Base-by-base conservation (phyloP, 2,329 filamentous ascomycete species). In the Pleoardoris graminearum region DNA sequence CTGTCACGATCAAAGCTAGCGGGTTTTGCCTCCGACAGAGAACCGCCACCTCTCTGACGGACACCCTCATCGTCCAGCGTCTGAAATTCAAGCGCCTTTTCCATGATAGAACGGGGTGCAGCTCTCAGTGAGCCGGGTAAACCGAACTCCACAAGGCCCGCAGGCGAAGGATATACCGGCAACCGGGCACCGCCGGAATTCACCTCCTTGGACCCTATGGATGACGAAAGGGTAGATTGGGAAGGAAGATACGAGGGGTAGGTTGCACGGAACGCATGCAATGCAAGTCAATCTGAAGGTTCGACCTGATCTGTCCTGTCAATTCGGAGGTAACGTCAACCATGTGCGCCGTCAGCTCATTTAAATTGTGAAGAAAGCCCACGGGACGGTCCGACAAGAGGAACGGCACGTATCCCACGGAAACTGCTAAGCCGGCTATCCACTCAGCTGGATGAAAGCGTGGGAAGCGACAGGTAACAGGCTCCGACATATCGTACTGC, bases 261-360 rank as follows among this genome's bases (percentile, higher is more conserved):
- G 39, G 68, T 71, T 57, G 60, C 61, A 71, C 67, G 63, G 58
- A 53, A 60, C 61, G 60, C 62, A 69, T 67, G 63, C 60, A 67
- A 69, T 69, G 66, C 66, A 68, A 65, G 62, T 62, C 60, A 66
- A 65, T 65, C 65, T 65, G 54, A 59, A 66, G 65, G 63, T 66
- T 61, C 69, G 67, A 65, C 57, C 36, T 60, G 53, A 66, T 68
- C 59, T 69, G 67, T 66, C 57, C 44, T 61, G 55, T 47, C 44
- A 47, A 25, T 55, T 53, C 17, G 51, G 53, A 61, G 53, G 66
- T 66, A 64, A 67, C 61, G 56, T 61, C 52, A 59, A 55, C 66
- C 66, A 69, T 69, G 64, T 71, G 65, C 54, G 50, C 63, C 65
- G 57, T 59, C 54, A 65, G 58, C 50, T 58, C 59, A 58, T 42